These are phyloP conservation scores for Nymphaea colorata DNA, from an alignment of 164 flowering plant species.

Conservation along the genomic window DNA sequence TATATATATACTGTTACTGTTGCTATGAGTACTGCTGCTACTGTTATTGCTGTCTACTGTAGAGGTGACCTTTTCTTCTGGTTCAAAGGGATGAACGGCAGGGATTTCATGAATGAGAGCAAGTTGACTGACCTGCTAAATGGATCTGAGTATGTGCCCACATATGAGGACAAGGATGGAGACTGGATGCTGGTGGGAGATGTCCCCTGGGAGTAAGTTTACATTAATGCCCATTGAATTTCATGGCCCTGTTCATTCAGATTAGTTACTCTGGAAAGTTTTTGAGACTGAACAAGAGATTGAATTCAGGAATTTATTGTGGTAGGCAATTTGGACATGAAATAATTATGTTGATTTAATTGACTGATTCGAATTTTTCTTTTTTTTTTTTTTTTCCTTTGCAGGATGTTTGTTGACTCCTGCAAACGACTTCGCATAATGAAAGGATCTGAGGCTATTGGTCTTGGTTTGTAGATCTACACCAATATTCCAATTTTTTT, in stretches of 20 bases:
- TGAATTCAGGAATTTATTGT: background rate
- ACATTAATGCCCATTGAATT: background rate
- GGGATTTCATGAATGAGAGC: constrained; percentile 82
- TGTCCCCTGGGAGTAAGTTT: constrained; percentile 83
- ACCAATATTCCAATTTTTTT: background rate
- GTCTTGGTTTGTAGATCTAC: constrained; percentile 22
- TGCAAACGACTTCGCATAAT: constrained; percentile 40
- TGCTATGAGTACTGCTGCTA: background rate
- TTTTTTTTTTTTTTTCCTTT: background rate
- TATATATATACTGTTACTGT: background rate
- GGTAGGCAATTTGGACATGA: background rate
- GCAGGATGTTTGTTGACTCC: constrained; percentile 36
- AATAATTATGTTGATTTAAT: background rate
- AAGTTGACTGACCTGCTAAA: constrained; percentile 68
- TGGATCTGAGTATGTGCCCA: constrained; percentile 66
- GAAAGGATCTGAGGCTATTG: constrained; percentile 39
- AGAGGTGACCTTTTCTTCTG: constrained; percentile 1
- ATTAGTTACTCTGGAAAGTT: background rate
- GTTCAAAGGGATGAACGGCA: constrained; percentile 44
- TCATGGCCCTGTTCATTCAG: background rate
- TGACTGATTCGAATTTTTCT: background rate
- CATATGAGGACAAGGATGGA: constrained; percentile 84
- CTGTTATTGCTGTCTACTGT: background rate
- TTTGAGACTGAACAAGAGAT: background rate
- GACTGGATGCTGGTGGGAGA: constrained; percentile 94